phyloP scores from a whole-genome alignment of 331 rosid species.

The Dryas integrifolia region DNA sequence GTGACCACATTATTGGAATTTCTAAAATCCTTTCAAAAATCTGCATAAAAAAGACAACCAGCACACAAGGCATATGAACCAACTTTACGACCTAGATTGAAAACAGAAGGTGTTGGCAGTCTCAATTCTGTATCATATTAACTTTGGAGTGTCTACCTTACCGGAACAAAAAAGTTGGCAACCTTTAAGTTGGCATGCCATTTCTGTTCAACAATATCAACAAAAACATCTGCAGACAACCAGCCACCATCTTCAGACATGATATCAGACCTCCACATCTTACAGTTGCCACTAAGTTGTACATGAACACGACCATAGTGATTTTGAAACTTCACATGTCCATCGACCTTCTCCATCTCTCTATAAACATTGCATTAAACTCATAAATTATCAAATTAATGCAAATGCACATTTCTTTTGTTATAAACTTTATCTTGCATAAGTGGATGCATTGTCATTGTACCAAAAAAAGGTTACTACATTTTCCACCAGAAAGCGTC shows the following conservation, averaged over 20 bases:
- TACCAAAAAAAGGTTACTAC: slow-evolving; percentile 8
- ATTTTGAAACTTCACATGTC: slow-evolving; percentile 72
- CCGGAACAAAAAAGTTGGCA: slow-evolving; percentile 81
- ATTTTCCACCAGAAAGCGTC: background rate
- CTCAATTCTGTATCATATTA: slow-evolving; percentile 11
- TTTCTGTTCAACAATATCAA: slow-evolving; percentile 67
- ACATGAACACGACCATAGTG: slow-evolving; percentile 63
- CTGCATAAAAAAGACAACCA: slow-evolving; percentile 47
- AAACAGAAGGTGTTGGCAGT: slow-evolving; percentile 14
- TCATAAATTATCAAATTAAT: background rate
- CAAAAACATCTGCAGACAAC: slow-evolving; percentile 83
- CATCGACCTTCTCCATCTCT: slow-evolving; percentile 81
- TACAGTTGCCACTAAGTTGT: slow-evolving; percentile 79
- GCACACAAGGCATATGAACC: slow-evolving; percentile 29
- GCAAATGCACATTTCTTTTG: background rate
- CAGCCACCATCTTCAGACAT: slow-evolving; percentile 82
- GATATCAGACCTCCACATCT: slow-evolving; percentile 75
- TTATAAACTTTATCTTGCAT: slow-evolving; percentile 8
- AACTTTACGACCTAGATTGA: slow-evolving; percentile 14
- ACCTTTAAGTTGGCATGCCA: slow-evolving; percentile 88
- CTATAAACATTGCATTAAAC: slow-evolving; percentile 39
- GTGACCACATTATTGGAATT: slow-evolving; percentile 82
- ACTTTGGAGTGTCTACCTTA: slow-evolving; percentile 41
- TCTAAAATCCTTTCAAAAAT: slow-evolving; percentile 87
- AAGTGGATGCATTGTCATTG: slow-evolving; percentile 4